Conservation (phyloP, 1,284 basidiomycete species). For the Leccinum griseonigrum region DNA sequence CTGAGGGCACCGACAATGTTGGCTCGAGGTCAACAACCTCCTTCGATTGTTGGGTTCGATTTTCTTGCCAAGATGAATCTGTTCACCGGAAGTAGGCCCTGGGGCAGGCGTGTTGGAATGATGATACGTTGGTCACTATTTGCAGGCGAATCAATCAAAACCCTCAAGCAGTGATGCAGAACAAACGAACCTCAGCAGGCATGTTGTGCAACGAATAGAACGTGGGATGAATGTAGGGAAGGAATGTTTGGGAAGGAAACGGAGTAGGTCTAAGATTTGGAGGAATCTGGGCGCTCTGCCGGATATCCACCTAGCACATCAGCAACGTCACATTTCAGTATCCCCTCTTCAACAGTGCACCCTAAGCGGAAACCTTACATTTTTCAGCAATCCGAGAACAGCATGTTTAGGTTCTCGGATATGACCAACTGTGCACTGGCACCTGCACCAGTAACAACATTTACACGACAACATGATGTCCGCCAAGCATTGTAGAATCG, state of each 20-base stretch:
- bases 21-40: no score
- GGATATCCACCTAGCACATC: conserved; percentile 72
- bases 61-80: no score
- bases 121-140: conserved; percentile 78
- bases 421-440: conserved; percentile 92
- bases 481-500: conserved; percentile 86
- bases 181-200: conserved; percentile 72
- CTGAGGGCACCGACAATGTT: no score
- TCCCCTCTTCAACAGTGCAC: neutral
- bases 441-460: conserved; percentile 83
- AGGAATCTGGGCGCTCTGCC: conserved; percentile 95
- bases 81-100: no score
- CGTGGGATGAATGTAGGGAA: conserved; percentile 92
- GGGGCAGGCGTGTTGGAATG: conserved; percentile 79
- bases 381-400: conserved; percentile 93
- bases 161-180: neutral
- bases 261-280: conserved; percentile 93
- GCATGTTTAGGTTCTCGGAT: conserved; percentile 90
- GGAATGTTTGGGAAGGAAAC: conserved; percentile 85
- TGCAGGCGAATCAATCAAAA: conserved; percentile 30
- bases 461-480: conserved; percentile 94
- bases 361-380: conserved; percentile 51
- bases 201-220: conserved; percentile 99
- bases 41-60: no score
- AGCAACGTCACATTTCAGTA: conserved; percentile 1